These are phyloP conservation scores for Chenopodium quinoa DNA, from an alignment of 148 eudicot genomes.

Conservation along the genomic window DNA sequence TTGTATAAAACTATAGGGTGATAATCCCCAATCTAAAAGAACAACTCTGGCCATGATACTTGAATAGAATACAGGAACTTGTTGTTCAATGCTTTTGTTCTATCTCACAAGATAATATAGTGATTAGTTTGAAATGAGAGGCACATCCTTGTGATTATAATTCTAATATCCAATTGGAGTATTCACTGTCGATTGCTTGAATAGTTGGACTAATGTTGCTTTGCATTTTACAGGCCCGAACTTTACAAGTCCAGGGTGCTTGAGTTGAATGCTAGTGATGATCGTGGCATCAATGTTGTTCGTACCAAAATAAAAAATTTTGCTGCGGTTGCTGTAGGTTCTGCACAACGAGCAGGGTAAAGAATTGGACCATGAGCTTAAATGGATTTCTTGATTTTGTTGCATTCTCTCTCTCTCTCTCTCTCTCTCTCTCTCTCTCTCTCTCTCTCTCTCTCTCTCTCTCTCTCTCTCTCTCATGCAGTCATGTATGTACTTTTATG, in stretches of 20 bases:
- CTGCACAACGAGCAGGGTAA: constrained; percentile 69
- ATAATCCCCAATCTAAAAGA: neutral
- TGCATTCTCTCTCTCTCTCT: neutral
- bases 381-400: constrained; percentile 8
- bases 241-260: constrained; percentile 90
- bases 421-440: too few relatives aligned
- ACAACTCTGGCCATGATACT: neutral
- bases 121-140: neutral
- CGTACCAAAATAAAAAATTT: constrained; percentile 91
- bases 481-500: neutral
- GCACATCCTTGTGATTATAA: too few relatives aligned
- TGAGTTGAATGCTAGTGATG: constrained; percentile 99
- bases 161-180: neutral
- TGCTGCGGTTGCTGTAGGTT: constrained; percentile 92
- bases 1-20: neutral
- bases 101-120: neutral
- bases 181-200: neutral
- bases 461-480: neutral
- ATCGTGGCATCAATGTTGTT: constrained; percentile 96
- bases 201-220: neutral
- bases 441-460: neutral
- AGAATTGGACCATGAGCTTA: constrained; percentile 6
- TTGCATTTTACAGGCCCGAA: constrained; percentile 63
- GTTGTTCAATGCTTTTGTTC: neutral
- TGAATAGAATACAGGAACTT: too few relatives aligned